Evolutionary conservation across 352 stramenopile species (phyloP).

Genomic region (Chrysophaeum taylorii): DNA sequence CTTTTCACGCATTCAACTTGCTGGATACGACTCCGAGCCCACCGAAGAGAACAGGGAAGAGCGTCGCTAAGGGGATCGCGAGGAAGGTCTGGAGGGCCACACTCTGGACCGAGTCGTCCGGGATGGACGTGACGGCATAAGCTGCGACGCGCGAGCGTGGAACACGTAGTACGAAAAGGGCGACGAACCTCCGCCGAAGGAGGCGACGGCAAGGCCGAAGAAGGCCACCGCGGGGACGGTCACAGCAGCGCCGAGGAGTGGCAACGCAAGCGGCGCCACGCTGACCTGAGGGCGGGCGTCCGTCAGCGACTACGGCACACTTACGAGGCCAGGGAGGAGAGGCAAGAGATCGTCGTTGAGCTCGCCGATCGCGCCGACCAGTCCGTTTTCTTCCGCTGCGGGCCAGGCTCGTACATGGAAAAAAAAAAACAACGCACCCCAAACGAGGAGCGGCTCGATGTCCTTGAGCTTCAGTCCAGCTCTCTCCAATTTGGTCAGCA

Average conservation of each 20-base stretch:
- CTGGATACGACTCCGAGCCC: neutral
- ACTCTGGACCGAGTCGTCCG: neutral
- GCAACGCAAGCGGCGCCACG: neutral
- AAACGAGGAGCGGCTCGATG: neutral
- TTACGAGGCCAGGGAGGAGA: neutral
- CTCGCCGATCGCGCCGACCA: neutral
- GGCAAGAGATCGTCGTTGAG: constrained; percentile 12
- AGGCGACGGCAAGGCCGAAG: neutral
- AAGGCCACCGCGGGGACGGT: neutral
- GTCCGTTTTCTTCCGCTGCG: neutral
- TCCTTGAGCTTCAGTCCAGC: neutral
- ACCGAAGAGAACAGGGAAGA: constrained; percentile 6
- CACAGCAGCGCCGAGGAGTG: neutral
- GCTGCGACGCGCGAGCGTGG: too few relatives aligned
- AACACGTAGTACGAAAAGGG: too few relatives aligned
- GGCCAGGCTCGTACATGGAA: too few relatives aligned
- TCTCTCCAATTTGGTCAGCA: neutral
- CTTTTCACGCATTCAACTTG: too few relatives aligned
- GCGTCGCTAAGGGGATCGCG: neutral
- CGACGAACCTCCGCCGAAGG: constrained; percentile 1
- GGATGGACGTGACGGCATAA: neutral
- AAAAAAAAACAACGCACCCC: too few relatives aligned
- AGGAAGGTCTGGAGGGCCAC: constrained; percentile 8
- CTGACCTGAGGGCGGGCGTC: too few relatives aligned
- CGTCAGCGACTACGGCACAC: too few relatives aligned